Evolutionary conservation across 23 red algal species (phyloP).

Genomic region (Cyanidium caldarium): DNA sequence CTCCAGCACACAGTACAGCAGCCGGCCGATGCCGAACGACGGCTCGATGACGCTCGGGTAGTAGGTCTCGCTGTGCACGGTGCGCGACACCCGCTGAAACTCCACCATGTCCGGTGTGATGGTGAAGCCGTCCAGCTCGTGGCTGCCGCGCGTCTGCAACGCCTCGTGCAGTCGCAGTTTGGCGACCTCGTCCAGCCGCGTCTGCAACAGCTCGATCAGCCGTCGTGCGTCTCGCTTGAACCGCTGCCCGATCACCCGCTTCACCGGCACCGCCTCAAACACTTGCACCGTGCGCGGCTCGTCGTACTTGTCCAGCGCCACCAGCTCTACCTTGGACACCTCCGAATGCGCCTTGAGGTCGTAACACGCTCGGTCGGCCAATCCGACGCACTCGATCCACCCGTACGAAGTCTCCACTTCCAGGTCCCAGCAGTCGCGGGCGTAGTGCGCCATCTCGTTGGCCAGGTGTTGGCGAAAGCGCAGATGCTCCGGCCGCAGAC

Average conservation of each 20-base stretch:
- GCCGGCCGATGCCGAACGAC: conserved; percentile 86
- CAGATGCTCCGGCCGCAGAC: conserved; percentile 59
- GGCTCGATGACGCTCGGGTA: conserved; percentile 97
- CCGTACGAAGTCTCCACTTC: conserved; percentile 80
- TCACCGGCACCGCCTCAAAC: conserved; percentile 39
- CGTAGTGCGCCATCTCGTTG: conserved; percentile 99
- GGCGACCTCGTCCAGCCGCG: conserved; percentile 24
- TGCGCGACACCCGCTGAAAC: conserved; percentile 39
- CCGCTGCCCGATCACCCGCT: conserved; percentile 49
- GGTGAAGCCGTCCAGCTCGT: background rate
- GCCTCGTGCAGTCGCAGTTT: background rate
- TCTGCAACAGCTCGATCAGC: conserved; percentile 50
- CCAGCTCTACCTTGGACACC: conserved; percentile 43
- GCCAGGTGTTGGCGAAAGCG: conserved; percentile 92
- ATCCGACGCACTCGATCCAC: conserved; percentile 93
- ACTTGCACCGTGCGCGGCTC: conserved; percentile 20
- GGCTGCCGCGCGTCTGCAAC: conserved; percentile 11
- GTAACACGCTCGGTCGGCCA: conserved; percentile 81
- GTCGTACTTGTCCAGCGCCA: conserved; percentile 48
- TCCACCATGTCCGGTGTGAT: conserved; percentile 7
- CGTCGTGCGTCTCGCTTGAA: conserved; percentile 55
- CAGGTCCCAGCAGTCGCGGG: conserved; percentile 95
- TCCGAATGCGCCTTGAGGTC: conserved; percentile 66
- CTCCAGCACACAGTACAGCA: conserved; percentile 90
- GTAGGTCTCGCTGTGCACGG: conserved; percentile 39